Conservation (phyloP, 345 rosid genomes). For the Garcia nutans region DNA sequence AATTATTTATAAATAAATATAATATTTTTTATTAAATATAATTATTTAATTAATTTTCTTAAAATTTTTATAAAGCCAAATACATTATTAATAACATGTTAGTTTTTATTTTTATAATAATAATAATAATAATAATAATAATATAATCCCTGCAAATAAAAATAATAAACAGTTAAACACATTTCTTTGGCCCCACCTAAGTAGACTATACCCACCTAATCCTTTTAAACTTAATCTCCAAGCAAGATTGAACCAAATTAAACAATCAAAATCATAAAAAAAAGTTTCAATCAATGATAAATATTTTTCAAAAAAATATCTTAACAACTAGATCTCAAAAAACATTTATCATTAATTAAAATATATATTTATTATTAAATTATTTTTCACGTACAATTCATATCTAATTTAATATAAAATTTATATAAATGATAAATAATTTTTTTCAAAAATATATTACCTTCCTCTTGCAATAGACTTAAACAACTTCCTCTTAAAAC, state of each 20-base stretch:
- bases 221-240: constrained; percentile 20
- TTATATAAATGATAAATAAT: too few species aligned
- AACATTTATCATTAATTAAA: too few species aligned
- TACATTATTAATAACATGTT: neutral
- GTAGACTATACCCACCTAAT: constrained; percentile 22
- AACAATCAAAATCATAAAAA: neutral
- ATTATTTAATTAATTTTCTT: too few species aligned
- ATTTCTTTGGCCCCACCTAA: constrained; percentile 23
- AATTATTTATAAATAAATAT: too few species aligned
- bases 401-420: too few species aligned
- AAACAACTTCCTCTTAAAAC: too few species aligned
- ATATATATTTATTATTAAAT: too few species aligned
- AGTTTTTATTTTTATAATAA: constrained; percentile 2
- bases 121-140: neutral
- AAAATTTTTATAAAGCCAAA: too few species aligned
- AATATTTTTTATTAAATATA: too few species aligned
- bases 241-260: neutral
- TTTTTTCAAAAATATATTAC: too few species aligned
- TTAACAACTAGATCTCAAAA: neutral
- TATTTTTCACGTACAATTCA: too few species aligned
- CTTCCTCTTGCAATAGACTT: too few species aligned
- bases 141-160: constrained; percentile 4
- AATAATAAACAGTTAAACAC: neutral
- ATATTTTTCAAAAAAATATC: constrained; percentile 4
- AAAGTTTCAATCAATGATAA: neutral